Base-by-base conservation (phyloP, 2,329 filamentous ascomycete genomes). In the Xylariomycetidae sp. region DNA sequence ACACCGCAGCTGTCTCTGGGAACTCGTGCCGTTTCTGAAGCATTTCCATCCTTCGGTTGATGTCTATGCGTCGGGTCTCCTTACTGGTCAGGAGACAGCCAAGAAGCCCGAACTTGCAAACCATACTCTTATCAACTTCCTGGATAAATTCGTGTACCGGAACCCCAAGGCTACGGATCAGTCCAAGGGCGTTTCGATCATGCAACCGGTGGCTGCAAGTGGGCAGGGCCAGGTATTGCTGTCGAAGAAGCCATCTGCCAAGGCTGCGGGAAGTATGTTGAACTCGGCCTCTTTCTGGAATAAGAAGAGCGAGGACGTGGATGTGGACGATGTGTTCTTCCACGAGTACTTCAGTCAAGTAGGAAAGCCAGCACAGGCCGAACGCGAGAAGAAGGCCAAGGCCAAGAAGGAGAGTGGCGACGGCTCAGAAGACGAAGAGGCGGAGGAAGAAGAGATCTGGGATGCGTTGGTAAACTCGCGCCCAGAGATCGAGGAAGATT, bases 111-210 rank as follows among this genome's bases (percentile, higher is more conserved):
- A 98, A 50, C 71, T 95, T 32, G 82, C 85, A 12, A 81, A 87
- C 37, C 90, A 96, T 58, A 92, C 86, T 2, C 74, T 98, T 30
- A 92, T 92, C 53, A 84, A 93, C 58, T 98, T 98, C 70, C 71
- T 98, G 37, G 92, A 98, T 63, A 89, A 93, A 49, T 98, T 98
- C 59, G 87, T 95, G n/a, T 98, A 96, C 71, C 82, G 86, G 47
- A 95, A 92, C 50, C 80, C 90, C 41, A 95, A 95, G 68, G 68
- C 79, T 4, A 74, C 72, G 12, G 70, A 76, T 32, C 60, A 68
- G 19, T 70, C 76, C 19, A 84, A 85, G 43, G 93, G 93, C 31
- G 72, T 76, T 18, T 95, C 88, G 17, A 94, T 98, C 59, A 98
- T 98, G 92, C 92, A 98, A 60, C 92, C 93, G 24, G 76, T 95